These are phyloP conservation scores for Hirschfeldia incana DNA, from an alignment of 345 rosid species.

Conservation along the genomic window DNA sequence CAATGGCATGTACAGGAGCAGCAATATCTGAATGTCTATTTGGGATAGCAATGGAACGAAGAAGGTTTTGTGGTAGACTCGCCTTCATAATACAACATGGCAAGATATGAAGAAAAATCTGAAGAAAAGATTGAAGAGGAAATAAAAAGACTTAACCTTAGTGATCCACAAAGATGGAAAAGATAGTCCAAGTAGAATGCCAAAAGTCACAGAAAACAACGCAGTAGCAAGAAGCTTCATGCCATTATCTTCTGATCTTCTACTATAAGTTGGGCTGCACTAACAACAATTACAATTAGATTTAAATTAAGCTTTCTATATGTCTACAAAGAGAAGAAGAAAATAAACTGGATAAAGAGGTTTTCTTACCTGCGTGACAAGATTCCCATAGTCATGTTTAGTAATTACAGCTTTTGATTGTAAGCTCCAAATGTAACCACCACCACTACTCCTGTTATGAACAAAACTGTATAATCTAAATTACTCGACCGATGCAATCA, in stretches of 20 bases:
- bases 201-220: constrained; percentile 66
- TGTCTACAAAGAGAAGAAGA: not conserved
- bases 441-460: constrained; percentile 6
- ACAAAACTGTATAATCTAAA: not conserved
- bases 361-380: constrained; percentile 37
- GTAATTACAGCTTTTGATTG: constrained; percentile 14
- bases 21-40: constrained; percentile 39
- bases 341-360: not conserved
- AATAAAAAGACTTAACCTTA: constrained; percentile 47
- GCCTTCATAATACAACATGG: constrained; percentile 46
- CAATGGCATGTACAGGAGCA: constrained; percentile 30
- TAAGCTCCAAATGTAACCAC: constrained; percentile 26
- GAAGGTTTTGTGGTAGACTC: constrained; percentile 51
- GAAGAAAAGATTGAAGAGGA: constrained; percentile 1
- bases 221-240: constrained; percentile 64
- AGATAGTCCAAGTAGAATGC: constrained; percentile 75
- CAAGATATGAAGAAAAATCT: not conserved
- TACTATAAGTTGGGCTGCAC: constrained; percentile 34
- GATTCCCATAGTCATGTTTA: constrained; percentile 26
- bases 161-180: constrained; percentile 63
- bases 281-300: constrained; percentile 43
- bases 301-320: not conserved
- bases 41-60: constrained; percentile 47
- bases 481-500: not conserved
- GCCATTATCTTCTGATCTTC: constrained; percentile 58